Evolutionary conservation across 306 rosid species (phyloP).

Genomic region (Albizia julibrissin): DNA sequence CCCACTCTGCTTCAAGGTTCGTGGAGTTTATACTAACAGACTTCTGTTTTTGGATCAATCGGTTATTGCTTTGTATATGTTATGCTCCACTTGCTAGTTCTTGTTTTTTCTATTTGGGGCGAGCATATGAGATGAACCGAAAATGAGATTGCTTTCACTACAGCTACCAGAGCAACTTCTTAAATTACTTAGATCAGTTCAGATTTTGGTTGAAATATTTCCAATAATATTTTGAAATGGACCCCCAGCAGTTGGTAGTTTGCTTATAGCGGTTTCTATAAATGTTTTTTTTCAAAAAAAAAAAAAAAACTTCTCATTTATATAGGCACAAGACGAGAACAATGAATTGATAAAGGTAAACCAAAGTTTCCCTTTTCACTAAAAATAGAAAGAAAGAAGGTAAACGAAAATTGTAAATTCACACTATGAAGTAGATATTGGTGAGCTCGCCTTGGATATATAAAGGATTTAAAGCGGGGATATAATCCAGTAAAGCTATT

Average conservation of each 20-base stretch:
- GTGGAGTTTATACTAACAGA: conserved; percentile 1
- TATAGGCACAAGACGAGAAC: background rate
- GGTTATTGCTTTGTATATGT: background rate
- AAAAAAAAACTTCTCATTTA: background rate
- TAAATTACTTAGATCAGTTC: conserved; percentile 14
- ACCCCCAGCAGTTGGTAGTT: background rate
- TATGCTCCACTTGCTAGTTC: background rate
- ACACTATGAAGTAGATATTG: background rate
- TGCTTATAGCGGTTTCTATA: conserved; percentile 9
- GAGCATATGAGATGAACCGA: background rate
- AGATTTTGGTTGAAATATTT: conserved; percentile 14
- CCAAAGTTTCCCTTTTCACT: background rate
- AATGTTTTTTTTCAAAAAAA: background rate
- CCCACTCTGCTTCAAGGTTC: conserved; percentile 58
- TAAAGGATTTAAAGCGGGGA: background rate
- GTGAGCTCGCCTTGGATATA: background rate
- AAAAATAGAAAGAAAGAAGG: background rate
- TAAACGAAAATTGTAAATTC: background rate
- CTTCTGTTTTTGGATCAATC: background rate
- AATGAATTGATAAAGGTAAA: background rate
- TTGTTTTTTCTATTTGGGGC: conserved; percentile 11
- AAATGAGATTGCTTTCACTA: background rate
- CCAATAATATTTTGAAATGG: background rate
- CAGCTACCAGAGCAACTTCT: background rate
- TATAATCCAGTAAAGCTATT: background rate